Evolutionary conservation across 208 protist species (phyloP).

Genomic region (Angomonas desouzai): DNA sequence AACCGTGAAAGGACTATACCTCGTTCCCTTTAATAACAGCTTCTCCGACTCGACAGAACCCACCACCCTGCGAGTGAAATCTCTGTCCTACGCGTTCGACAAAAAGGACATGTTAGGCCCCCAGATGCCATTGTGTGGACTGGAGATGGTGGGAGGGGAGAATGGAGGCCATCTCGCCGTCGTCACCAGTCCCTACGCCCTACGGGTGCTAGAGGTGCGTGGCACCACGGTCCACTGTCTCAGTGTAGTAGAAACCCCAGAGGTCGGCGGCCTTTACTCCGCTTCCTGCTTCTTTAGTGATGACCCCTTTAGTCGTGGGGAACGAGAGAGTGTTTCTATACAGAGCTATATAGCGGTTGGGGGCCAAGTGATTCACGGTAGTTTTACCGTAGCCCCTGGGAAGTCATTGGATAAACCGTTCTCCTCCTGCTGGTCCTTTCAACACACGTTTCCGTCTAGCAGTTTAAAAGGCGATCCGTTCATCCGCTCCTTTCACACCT

Average conservation of each 20-base stretch:
- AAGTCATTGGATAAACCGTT: background rate
- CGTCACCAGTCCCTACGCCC: conserved; percentile 44
- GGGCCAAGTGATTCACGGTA: background rate
- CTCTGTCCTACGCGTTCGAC: background rate
- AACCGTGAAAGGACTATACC: conserved; percentile 39
- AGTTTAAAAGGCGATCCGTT: conserved; percentile 2
- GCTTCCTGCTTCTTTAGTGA: background rate
- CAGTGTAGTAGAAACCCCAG: conserved; percentile 8
- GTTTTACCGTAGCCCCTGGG: background rate
- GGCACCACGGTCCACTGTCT: background rate
- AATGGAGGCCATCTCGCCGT: conserved; percentile 25
- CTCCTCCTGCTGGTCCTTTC: background rate
- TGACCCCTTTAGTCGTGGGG: background rate
- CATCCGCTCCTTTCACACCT: background rate
- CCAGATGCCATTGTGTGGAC: background rate
- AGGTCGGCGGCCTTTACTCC: background rate
- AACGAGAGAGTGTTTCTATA: background rate
- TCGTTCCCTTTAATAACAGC: conserved; percentile 30
- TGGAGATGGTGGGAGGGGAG: background rate
- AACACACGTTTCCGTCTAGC: background rate
- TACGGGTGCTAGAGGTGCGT: conserved; percentile 36
- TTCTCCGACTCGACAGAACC: conserved; percentile 32
- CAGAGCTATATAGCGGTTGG: background rate
- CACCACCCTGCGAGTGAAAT: background rate
- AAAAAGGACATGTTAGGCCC: background rate